Evolutionary conservation across 2,329 filamentous ascomycete species (phyloP).

Genomic region (Chrysosporium keratinophilum): DNA sequence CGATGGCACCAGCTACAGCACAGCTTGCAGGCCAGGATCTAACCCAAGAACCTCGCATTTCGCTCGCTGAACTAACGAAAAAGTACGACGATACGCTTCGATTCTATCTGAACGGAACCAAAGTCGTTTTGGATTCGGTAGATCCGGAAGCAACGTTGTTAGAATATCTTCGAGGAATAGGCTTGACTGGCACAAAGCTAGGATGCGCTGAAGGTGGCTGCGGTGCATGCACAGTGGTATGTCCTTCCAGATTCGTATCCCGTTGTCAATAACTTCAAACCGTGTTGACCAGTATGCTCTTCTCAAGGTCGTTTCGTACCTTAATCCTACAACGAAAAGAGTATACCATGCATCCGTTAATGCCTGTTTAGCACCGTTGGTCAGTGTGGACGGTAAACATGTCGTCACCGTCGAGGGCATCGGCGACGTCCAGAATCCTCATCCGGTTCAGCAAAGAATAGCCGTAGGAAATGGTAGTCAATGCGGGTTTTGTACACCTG

Average conservation of each 20-base stretch:
- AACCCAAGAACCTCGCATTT: slow-evolving; percentile 29
- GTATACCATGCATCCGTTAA: slow-evolving; percentile 97
- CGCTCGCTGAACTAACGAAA: slow-evolving; percentile 56
- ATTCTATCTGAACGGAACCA: slow-evolving; percentile 93
- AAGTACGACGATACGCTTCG: slow-evolving; percentile 75
- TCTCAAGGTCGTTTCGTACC: slow-evolving; percentile 61
- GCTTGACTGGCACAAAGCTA: slow-evolving; percentile 89
- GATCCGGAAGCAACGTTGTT: slow-evolving; percentile 87
- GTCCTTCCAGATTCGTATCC: slow-evolving; percentile 17
- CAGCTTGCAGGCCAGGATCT: slow-evolving; percentile 34
- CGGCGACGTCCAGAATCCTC: slow-evolving; percentile 73
- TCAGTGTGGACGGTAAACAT: slow-evolving; percentile 93
- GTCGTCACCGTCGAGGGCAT: slow-evolving; percentile 97
- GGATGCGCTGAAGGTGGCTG: slow-evolving; percentile 95
- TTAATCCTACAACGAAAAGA: slow-evolving; percentile 80
- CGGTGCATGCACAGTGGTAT: slow-evolving; percentile 82
- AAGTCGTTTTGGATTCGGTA: slow-evolving; percentile 70
- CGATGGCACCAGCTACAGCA: slow-evolving; percentile 51
- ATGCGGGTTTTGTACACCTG: slow-evolving; percentile 91
- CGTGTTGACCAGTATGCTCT: slow-evolving; percentile 22
- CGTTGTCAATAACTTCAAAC: neutral
- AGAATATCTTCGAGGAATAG: slow-evolving; percentile 86
- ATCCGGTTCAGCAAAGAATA: slow-evolving; percentile 82
- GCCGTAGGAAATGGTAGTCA: slow-evolving; percentile 88
- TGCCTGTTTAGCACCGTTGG: slow-evolving; percentile 83